Conservation (phyloP, 768 basidiomycete species). For the Daedaleopsis nitida region DNA sequence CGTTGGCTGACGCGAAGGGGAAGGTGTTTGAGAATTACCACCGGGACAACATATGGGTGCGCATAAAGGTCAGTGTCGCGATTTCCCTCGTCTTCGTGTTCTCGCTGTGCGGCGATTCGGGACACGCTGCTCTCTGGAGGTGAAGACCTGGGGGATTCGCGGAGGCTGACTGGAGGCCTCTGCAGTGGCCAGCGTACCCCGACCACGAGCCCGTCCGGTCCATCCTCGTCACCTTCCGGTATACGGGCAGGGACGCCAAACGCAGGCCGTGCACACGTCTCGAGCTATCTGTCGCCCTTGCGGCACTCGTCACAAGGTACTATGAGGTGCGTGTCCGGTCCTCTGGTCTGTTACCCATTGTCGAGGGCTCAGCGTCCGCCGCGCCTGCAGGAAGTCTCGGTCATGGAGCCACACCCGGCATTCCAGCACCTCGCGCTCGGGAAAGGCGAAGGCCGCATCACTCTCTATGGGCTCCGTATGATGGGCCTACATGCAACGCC, state of each 20-base stretch:
- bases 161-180: background rate
- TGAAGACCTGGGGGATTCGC: background rate
- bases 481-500: constrained; percentile 11
- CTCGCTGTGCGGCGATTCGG: too few relatives aligned
- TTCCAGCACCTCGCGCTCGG: constrained; percentile 15
- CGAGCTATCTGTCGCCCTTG: constrained; percentile 8
- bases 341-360: background rate
- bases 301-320: constrained; percentile 6
- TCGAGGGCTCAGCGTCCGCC: background rate
- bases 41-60: constrained; percentile 11
- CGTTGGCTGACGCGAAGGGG: constrained; percentile 1
- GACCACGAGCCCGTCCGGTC: constrained; percentile 2
- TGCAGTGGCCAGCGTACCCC: constrained; percentile 17
- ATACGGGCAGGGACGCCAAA: background rate
- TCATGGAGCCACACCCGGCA: constrained; percentile 7
- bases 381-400: constrained; percentile 4
- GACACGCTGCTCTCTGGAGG: background rate
- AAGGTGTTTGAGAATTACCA: constrained; percentile 2
- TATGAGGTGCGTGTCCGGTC: constrained; percentile 1
- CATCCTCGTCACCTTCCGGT: constrained; percentile 2
- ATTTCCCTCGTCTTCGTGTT: too few relatives aligned
- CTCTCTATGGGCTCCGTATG: constrained; percentile 15
- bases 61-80: constrained; percentile 8
- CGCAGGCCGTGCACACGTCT: constrained; percentile 8
- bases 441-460: constrained; percentile 6